Evolutionary conservation across 2,329 filamentous ascomycete species (phyloP), one percentile per base, ranked within the genome.

Genomic region (Claviceps paspali): DNA sequence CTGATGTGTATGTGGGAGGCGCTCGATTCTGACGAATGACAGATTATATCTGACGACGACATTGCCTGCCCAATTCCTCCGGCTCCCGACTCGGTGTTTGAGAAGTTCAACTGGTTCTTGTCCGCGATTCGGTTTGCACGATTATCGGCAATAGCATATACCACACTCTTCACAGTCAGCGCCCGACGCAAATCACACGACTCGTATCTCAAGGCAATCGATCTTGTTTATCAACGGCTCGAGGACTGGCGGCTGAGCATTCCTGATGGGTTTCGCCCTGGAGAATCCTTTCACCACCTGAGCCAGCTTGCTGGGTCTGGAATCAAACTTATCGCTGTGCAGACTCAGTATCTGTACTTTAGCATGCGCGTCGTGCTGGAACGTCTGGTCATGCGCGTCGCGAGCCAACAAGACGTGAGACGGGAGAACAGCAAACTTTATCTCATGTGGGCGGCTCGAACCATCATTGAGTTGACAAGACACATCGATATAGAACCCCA

Each of bases 31-130:
- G 11, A 31, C 38, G 9, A 31, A 2, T 5, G n/a, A 19, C 29
- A 60, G 54, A 41, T 51, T 2, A 48, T 63, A 24, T 38, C 46
- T n/a, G 59, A 61, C 39, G 49, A 47, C 5, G 59, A 62, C 33
- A 56, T 62, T 35, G 53, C 54, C 10, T 57, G 49, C 33, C 48
- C 52, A 1, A 49, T 62, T 14, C 58, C 58, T 4, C 31, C 43
- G 10, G 41, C 47, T 11, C 55, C 55, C 1, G 54, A 57, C 24
- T 47, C 56, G 4, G 22, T 46, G 5, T 49, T 59, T 30, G 49
- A 47, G 14, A 47, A 44, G 5, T 58, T 53, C 33, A 51, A 61
- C 43, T 62, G 54, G 53, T 54, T 61, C 21, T 33, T 56, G 1
- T 41, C 49, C 3, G 49, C 49, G 15, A 47, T 52, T 15, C 49